Evolutionary conservation across 257 asterid species (phyloP).

Genomic region (Gynochthodes officinalis): DNA sequence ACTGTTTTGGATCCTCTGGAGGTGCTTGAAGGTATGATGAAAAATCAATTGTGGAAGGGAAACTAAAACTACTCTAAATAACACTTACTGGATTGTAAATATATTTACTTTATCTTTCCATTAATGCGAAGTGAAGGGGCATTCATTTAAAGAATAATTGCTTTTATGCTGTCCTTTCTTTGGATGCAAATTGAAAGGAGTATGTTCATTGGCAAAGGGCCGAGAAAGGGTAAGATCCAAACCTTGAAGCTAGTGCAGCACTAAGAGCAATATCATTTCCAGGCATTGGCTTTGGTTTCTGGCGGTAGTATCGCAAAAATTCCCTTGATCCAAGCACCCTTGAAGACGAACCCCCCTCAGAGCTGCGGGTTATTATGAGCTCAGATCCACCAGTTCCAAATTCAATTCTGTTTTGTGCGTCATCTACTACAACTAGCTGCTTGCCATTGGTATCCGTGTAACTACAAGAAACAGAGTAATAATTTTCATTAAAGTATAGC

Average conservation of each 20-base stretch:
- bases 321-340: constrained; percentile 95
- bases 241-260: constrained; percentile 71
- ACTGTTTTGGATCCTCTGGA: not conserved
- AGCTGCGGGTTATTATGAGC: constrained; percentile 52
- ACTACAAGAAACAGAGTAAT: constrained; percentile 24
- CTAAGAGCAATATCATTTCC: constrained; percentile 44
- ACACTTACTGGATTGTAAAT: not conserved
- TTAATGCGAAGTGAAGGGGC: not conserved
- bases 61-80: not conserved
- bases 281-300: constrained; percentile 77
- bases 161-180: not conserved
- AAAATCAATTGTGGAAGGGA: not conserved
- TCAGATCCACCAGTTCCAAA: constrained; percentile 82
- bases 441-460: constrained; percentile 63
- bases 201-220: not conserved
- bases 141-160: not conserved
- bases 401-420: constrained; percentile 41
- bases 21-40: not conserved
- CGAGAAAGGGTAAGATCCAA: not conserved
- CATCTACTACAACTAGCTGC: constrained; percentile 58
- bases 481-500: not conserved
- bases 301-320: constrained; percentile 82
- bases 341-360: constrained; percentile 34
- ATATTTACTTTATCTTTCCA: not conserved
- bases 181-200: not conserved